Conservation (phyloP, 257 asterid genomes). For the Solanum peruvianum region DNA sequence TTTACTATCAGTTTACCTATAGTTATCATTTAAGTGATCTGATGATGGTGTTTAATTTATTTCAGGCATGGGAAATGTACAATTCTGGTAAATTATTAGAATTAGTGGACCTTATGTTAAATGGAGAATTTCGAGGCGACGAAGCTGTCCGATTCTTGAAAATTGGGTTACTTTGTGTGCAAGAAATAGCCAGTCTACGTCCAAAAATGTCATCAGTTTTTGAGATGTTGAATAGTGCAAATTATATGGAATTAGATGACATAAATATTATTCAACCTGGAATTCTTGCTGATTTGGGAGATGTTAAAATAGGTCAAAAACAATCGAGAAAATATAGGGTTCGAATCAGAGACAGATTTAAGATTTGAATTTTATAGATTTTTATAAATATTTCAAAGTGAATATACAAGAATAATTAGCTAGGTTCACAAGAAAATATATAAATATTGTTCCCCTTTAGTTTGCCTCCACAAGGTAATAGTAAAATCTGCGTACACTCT, state of each 20-base stretch:
- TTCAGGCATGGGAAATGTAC: constrained; percentile 7
- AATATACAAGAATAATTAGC: not conserved
- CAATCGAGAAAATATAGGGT: not conserved
- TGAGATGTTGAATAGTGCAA: not conserved
- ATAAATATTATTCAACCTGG: not conserved
- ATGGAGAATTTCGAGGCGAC: not conserved
- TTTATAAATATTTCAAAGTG: not conserved
- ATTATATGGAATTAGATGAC: not conserved
- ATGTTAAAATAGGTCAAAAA: not conserved
- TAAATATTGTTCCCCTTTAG: not conserved
- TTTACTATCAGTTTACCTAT: not conserved
- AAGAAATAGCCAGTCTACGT: not conserved
- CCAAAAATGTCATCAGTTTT: not conserved
- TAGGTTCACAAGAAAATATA: not conserved
- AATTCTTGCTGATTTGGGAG: not conserved
- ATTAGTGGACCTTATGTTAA: not conserved
- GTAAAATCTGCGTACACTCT: no score
- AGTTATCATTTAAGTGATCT: not conserved
- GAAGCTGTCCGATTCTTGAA: not conserved
- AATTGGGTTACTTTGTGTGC: not conserved
- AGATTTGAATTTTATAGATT: not conserved
- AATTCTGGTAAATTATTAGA: not conserved
- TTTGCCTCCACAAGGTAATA: no score
- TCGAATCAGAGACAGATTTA: not conserved
- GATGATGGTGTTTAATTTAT: not conserved